Evolutionary conservation across 2,329 filamentous ascomycete species (phyloP).

Genomic region (Paraphoma chrysanthemicola): DNA sequence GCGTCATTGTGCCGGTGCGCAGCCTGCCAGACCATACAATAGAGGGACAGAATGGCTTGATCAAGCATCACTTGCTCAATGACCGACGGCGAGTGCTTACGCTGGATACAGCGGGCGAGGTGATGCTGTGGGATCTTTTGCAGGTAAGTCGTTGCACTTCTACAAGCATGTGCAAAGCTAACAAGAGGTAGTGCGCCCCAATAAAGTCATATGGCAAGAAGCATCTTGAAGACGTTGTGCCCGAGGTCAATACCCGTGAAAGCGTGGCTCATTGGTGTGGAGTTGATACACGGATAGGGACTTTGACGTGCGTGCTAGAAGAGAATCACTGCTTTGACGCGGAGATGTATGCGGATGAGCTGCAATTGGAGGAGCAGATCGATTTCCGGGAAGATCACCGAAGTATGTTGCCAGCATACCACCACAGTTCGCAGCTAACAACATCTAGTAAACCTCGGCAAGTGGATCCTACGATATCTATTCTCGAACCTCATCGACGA

Average conservation of each 20-base stretch:
- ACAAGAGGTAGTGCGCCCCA: slow-evolving; percentile 71
- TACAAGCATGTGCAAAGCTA: slow-evolving; percentile 10
- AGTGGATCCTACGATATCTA: slow-evolving; percentile 93
- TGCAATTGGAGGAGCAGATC: slow-evolving; percentile 73
- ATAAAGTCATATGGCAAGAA: slow-evolving; percentile 93
- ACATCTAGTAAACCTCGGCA: slow-evolving; percentile 83
- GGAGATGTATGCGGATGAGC: slow-evolving; percentile 94
- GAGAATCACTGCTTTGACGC: slow-evolving; percentile 97
- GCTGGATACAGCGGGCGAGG: slow-evolving; percentile 92
- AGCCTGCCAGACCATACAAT: slow-evolving; percentile 65
- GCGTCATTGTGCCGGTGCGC: slow-evolving; percentile 47
- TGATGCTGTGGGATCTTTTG: slow-evolving; percentile 92
- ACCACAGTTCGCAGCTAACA: background rate
- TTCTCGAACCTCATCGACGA: slow-evolving; percentile 91
- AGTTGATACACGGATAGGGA: slow-evolving; percentile 90
- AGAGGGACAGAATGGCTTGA: slow-evolving; percentile 91
- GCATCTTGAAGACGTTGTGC: slow-evolving; percentile 90
- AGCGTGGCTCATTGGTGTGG: slow-evolving; percentile 96
- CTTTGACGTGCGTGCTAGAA: slow-evolving; percentile 87
- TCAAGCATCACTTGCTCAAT: slow-evolving; percentile 91
- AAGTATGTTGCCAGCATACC: slow-evolving; percentile 63
- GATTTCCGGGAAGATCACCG: slow-evolving; percentile 93
- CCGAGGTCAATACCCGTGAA: slow-evolving; percentile 84
- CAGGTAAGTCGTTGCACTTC: slow-evolving; percentile 62
- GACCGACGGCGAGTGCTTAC: slow-evolving; percentile 89